A percentile compares a stretch with the other conserved stretches of the same genome.
Conservation (phyloP, 306 rosid species). For the Citrullus amarus region DNA sequence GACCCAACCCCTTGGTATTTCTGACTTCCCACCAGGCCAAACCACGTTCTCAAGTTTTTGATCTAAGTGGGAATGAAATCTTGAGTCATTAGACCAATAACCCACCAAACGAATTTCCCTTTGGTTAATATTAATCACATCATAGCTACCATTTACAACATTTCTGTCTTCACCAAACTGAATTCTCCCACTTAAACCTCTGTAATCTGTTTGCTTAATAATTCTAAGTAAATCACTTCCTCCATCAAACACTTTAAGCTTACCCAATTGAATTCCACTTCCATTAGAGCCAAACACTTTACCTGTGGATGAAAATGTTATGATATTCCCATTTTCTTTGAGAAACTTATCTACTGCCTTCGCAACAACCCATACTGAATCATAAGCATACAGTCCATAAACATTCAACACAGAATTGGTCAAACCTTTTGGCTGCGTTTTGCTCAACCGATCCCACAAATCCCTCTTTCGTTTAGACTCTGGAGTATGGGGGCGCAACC, state of each 20-base stretch:
- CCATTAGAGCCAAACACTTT: slow-evolving; percentile 16
- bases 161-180: slow-evolving; percentile 45
- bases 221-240: slow-evolving; percentile 44
- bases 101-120: slow-evolving; percentile 39
- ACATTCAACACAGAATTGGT: slow-evolving; percentile 32
- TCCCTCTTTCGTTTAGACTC: slow-evolving; percentile 36
- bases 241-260: slow-evolving; percentile 48
- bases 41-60: slow-evolving; percentile 56
- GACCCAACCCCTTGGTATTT: slow-evolving; percentile 83
- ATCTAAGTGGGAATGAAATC: slow-evolving; percentile 25
- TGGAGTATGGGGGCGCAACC: slow-evolving; percentile 60
- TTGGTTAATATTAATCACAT: slow-evolving; percentile 52
- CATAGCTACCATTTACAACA: slow-evolving; percentile 48
- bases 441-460: slow-evolving; percentile 46
- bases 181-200: slow-evolving; percentile 59
- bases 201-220: slow-evolving; percentile 41
- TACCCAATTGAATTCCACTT: slow-evolving; percentile 38
- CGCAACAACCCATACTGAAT: slow-evolving; percentile 76
- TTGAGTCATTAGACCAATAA: slow-evolving; percentile 60
- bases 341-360: slow-evolving; percentile 43
- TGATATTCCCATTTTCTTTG: slow-evolving; percentile 29
- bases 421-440: slow-evolving; percentile 29
- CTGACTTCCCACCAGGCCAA: slow-evolving; percentile 81
- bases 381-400: slow-evolving; percentile 73
- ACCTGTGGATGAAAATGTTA: slow-evolving; percentile 32